Evolutionary conservation across 2,329 filamentous ascomycete species (phyloP).

Genomic region (Pseudogymnoascus destructans): DNA sequence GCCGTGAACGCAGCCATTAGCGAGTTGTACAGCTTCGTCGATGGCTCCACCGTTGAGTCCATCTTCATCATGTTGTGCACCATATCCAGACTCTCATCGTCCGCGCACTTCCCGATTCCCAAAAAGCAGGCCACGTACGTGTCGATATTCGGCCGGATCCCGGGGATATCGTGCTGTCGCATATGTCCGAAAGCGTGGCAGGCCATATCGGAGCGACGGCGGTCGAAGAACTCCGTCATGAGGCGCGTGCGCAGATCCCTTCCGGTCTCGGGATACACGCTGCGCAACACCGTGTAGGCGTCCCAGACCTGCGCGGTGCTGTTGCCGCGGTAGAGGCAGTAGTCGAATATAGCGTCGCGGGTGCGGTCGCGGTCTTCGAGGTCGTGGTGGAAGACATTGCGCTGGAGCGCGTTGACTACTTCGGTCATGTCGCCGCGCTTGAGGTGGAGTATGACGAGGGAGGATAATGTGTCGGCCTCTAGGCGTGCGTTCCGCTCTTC

Average conservation of each 20-base stretch:
- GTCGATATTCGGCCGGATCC: conserved; percentile 53
- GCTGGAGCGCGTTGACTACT: conserved; percentile 68
- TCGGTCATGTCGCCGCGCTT: conserved; percentile 65
- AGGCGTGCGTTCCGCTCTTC: conserved; percentile 57
- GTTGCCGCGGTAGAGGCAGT: conserved; percentile 49
- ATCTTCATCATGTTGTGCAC: conserved; percentile 92
- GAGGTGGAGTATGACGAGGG: conserved; percentile 62
- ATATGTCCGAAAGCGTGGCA: conserved; percentile 83
- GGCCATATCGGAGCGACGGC: conserved; percentile 71
- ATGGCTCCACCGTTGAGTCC: conserved; percentile 65
- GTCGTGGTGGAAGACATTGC: conserved; percentile 58
- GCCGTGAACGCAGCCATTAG: conserved; percentile 76
- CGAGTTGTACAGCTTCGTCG: conserved; percentile 66
- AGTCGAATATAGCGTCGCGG: conserved; percentile 50
- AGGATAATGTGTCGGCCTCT: conserved; percentile 60
- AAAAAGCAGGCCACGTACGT: conserved; percentile 70
- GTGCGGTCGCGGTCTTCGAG: conserved; percentile 55
- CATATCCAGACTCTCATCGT: conserved; percentile 53
- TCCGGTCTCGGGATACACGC: conserved; percentile 54
- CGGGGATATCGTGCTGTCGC: conserved; percentile 57
- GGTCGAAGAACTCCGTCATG: conserved; percentile 72
- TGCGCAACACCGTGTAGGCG: conserved; percentile 50
- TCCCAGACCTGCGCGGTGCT: conserved; percentile 53
- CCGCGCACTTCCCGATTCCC: conserved; percentile 50
- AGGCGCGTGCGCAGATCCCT: conserved; percentile 52